Base-by-base conservation (phyloP, 1,284 basidiomycete genomes). In the Neonothopanus nambi region DNA sequence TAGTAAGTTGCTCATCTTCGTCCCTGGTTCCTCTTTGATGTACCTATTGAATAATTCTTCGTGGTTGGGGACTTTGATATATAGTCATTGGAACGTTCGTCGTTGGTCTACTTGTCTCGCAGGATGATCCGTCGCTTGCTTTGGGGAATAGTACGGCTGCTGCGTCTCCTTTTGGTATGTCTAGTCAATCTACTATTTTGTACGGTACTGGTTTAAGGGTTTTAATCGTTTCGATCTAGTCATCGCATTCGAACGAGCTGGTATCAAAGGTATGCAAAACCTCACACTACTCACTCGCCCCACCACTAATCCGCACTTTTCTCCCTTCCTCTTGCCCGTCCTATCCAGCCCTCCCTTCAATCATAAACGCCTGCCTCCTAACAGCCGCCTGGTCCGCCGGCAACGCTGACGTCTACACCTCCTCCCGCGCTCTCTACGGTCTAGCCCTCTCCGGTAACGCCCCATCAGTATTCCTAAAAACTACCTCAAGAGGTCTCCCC, bases 271-370 rank as follows among this genome's bases (percentile, higher is more conserved):
- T 42, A 21, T 17, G 40, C n/a, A n/a, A n/a, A n/a, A n/a, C n/a
- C n/a, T n/a, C n/a, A n/a, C n/a, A n/a, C n/a, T n/a, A n/a, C n/a
- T n/a, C n/a, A n/a, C n/a, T n/a, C n/a, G n/a, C n/a, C n/a, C n/a
- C n/a, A n/a, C n/a, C n/a, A n/a, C n/a, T n/a, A n/a, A n/a, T n/a
- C n/a, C n/a, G n/a, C n/a, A n/a, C n/a, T n/a, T n/a, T n/a, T n/a
- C n/a, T n/a, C n/a, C n/a, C n/a, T n/a, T n/a, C n/a, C n/a, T n/a
- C n/a, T n/a, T n/a, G n/a, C n/a, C n/a, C n/a, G n/a, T n/a, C n/a
- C n/a, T n/a, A n/a, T n/a, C n/a, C n/a, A n/a, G 13, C 79, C 80
- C 1, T 84, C 80, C 18, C 84, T 84, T 64, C 84, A 85, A 36
- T 76, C 67, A 81, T 85, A 66, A 86, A 88, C 61, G 80, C 82